phyloP scores from a whole-genome alignment of 441 rosid genomes.

The Adansonia gregorii region DNA sequence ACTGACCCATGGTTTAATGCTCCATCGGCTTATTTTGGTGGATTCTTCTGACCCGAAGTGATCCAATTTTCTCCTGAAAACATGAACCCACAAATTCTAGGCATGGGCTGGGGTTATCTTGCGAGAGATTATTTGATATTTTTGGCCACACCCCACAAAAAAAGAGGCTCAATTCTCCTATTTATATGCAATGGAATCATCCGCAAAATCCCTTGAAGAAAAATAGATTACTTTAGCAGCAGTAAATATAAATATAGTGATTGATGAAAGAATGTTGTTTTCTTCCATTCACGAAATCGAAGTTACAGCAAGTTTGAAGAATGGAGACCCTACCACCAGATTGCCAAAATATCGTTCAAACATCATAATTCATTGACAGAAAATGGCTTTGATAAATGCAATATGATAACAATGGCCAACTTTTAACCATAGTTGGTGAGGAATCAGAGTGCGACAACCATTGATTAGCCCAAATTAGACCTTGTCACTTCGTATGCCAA shows the following conservation, averaged over 20 bases:
- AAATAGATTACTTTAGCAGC: background rate
- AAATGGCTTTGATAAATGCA: constrained; percentile 21
- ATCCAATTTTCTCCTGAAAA: background rate
- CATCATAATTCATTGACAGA: constrained; percentile 5
- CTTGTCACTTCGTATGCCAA: constrained; percentile 87
- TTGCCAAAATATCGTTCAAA: constrained; percentile 18
- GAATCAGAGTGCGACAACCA: background rate
- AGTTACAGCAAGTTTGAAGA: constrained; percentile 19
- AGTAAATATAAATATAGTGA: background rate
- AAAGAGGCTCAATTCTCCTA: too few species aligned
- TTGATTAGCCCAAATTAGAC: constrained; percentile 67
- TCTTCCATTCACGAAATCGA: constrained; percentile 13
- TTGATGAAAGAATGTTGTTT: constrained; percentile 17
- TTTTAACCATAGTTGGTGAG: background rate
- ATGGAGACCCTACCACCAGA: constrained; percentile 19
- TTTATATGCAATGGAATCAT: background rate
- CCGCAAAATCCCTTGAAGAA: constrained; percentile 1
- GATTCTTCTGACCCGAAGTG: background rate
- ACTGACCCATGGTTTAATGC: background rate
- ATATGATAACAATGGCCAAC: constrained; percentile 18
- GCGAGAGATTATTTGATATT: background rate
- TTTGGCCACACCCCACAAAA: constrained; percentile 9
- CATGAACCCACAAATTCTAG: background rate
- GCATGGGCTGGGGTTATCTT: background rate
- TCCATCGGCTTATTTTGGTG: background rate